These are phyloP conservation scores for Metschnikowia lunata DNA, from an alignment of 805 yeast genomes.

Conservation along the genomic window DNA sequence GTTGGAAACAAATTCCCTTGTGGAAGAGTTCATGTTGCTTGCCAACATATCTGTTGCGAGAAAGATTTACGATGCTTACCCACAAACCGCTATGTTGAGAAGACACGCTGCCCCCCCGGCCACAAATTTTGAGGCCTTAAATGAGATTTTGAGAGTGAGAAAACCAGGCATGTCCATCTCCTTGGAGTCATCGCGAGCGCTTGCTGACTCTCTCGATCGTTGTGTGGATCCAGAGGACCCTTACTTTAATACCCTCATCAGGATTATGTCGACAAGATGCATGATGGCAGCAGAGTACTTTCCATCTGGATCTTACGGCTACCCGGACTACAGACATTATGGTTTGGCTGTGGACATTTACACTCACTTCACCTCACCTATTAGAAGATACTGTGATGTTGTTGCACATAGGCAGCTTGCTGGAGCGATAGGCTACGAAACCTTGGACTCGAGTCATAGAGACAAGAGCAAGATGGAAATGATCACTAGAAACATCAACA, in stretches of 20 bases:
- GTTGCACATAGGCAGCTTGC: slow-evolving; percentile 97
- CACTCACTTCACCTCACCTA: slow-evolving; percentile 98
- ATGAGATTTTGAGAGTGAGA: slow-evolving; percentile 80
- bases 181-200: slow-evolving; percentile 79
- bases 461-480: slow-evolving; percentile 88
- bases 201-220: slow-evolving; percentile 90
- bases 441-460: slow-evolving; percentile 73
- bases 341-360: slow-evolving; percentile 97
- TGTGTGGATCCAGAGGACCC: slow-evolving; percentile 81
- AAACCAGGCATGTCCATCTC: slow-evolving; percentile 68
- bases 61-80: slow-evolving; percentile 86
- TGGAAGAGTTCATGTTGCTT: slow-evolving; percentile 96
- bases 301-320: slow-evolving; percentile 83
- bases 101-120: slow-evolving; percentile 98
- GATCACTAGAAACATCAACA: slow-evolving; percentile 84
- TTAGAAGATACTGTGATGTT: slow-evolving; percentile 95
- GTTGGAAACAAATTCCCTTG: slow-evolving; percentile 89
- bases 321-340: slow-evolving; percentile 90
- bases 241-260: slow-evolving; percentile 85
- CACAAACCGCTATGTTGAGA: slow-evolving; percentile 97
- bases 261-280: slow-evolving; percentile 97
- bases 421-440: slow-evolving; percentile 95
- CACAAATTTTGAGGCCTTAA: slow-evolving; percentile 82
- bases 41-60: slow-evolving; percentile 96
- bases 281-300: slow-evolving; percentile 99